Base-by-base conservation (phyloP, 2,329 filamentous ascomycete species). In the Raffaelea deltoideospora region DNA sequence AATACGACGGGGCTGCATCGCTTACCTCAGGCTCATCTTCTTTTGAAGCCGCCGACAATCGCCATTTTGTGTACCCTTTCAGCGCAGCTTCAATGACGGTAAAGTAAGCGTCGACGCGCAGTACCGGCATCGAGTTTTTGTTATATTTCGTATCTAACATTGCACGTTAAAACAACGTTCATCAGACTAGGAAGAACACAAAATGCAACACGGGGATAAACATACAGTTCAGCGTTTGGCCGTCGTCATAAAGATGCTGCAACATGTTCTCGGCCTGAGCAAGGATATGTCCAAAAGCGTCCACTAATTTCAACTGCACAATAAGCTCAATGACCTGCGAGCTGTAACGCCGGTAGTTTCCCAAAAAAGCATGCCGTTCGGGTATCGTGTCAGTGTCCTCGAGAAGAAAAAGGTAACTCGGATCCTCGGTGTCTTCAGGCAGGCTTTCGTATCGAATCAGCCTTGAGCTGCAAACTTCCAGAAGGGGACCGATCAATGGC, bases 361-460 rank as follows among this genome's bases (percentile, higher is more conserved):
- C 86, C 10, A 96, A 68, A 53, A 98, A 98, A 1, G 86, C 85
- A 57, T 98, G 90, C 19, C 86, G 73, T 53, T 98, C 90, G 0
- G 90, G 90, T 17, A 88, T 65, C 0, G 88, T 96, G 50, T 98
- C 90, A 38, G 94, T 92, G 52, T 98, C 90, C 50, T 96, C 87
- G 49, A 86, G 68, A 2, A 98, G 66, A 46, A 94, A 90, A 10
- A 84, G 63, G 40, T 86, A 71, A 0, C 81, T 87, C 2, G 82
- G 69, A 47, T 95, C 79, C 33, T 83, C 72, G 0, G 78, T 80
- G 43, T 93, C 81, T 44, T 88, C 77, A 0, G 86, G 83, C 3
- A 96, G 61, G 43, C 71, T 77, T 55, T 98, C 90, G 55, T 93
- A 98, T 37, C 84, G 78, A 41, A 96, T 69, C 37, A 96, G 64